Evolutionary conservation across 169 alveolate genomes (phyloP).

Genomic region (Plasmodium yoelii): DNA sequence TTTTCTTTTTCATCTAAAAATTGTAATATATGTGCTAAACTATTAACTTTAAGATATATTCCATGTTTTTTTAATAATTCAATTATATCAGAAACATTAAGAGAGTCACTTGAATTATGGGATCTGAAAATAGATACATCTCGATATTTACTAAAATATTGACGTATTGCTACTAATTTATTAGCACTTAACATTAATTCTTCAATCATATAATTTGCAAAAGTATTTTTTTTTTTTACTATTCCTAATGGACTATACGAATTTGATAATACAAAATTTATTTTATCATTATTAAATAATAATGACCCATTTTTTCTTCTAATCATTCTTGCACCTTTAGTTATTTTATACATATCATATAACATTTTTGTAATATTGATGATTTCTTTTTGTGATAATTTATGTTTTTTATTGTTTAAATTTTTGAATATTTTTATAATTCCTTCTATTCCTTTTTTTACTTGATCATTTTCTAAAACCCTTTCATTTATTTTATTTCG

Average conservation of each 20-base stretch:
- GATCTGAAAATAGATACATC: conserved; percentile 55
- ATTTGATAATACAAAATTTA: conserved; percentile 49
- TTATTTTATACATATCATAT: conserved; percentile 53
- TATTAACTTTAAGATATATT: conserved; percentile 17
- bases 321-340: conserved; percentile 53
- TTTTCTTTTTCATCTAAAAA: conserved; percentile 33
- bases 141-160: conserved; percentile 66
- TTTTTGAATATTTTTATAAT: conserved; percentile 28
- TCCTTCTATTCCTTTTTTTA: conserved; percentile 8
- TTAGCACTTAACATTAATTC: conserved; percentile 98
- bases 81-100: conserved; percentile 49
- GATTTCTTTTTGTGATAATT: conserved; percentile 16
- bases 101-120: conserved; percentile 25
- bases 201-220: conserved; percentile 90
- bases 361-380: conserved; percentile 34
- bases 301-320: conserved; percentile 65
- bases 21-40: conserved; percentile 29
- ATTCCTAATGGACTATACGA: conserved; percentile 47
- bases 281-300: conserved; percentile 40
- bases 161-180: conserved; percentile 92
- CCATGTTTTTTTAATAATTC: conserved; percentile 62
- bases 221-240: conserved; percentile 35
- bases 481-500: not conserved
- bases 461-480: conserved; percentile 12
- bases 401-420: conserved; percentile 30